A percentile compares a stretch with the other conserved stretches of the same genome.
Conservation (phyloP, 1,284 basidiomycete species). For the Farysia itapuensis region DNA sequence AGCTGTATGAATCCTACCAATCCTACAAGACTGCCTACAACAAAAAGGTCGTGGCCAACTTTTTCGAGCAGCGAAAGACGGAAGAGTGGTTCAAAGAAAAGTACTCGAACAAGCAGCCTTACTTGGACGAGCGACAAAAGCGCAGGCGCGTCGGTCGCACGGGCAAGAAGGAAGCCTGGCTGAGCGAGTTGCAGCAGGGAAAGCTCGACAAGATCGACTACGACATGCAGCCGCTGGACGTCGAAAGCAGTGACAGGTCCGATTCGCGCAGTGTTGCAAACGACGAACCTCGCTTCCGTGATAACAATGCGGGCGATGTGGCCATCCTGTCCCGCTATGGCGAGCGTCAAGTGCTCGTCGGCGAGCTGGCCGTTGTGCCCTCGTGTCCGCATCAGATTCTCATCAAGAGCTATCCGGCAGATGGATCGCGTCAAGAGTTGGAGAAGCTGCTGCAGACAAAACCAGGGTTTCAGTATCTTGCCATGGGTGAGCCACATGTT, state of each 20-base stretch:
- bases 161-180: slow-evolving; percentile 46
- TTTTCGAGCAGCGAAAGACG: slow-evolving; percentile 44
- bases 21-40: slow-evolving; percentile 43
- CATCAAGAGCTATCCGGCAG: slow-evolving; percentile 42
- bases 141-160: slow-evolving; percentile 38
- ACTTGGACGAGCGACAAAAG: slow-evolving; percentile 14
- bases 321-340: slow-evolving; percentile 34
- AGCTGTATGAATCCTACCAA: slow-evolving; percentile 50
- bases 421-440: slow-evolving; percentile 33
- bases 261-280: slow-evolving; percentile 4
- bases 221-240: slow-evolving; percentile 28
- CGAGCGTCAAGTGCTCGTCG: slow-evolving; percentile 16
- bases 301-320: slow-evolving; percentile 20
- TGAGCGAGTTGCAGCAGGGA: slow-evolving; percentile 42
- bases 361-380: slow-evolving; percentile 38
- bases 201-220: slow-evolving; percentile 45
- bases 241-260: slow-evolving; percentile 1
- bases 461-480: slow-evolving; percentile 50
- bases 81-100: slow-evolving; percentile 54
- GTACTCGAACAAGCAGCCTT: slow-evolving; percentile 34
- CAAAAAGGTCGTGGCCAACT: slow-evolving; percentile 36
- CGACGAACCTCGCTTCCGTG: slow-evolving; percentile 10
- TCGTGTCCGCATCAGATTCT: slow-evolving; percentile 45
- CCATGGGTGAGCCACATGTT: slow-evolving; percentile 50
- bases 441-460: slow-evolving; percentile 39